A percentile compares a stretch with the other conserved stretches of the same genome.
phyloP scores from a whole-genome alignment of 345 rosid genomes.

The Syzygium aromaticum region DNA sequence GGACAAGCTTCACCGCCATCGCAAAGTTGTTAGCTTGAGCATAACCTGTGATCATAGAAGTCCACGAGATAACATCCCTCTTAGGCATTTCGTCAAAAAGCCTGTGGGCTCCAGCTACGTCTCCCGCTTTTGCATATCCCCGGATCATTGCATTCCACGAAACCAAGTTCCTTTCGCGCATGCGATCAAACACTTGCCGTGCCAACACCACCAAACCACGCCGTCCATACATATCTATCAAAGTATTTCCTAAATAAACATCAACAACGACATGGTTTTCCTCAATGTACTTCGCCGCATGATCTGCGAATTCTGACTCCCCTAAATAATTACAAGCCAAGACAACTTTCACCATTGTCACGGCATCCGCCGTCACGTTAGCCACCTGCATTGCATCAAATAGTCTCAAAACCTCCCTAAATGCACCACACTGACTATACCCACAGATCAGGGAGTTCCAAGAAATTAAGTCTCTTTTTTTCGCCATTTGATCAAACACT shows the following conservation, averaged over 20 bases:
- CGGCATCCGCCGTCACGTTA: constrained; percentile 39
- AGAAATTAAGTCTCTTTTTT: constrained; percentile 50
- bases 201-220: constrained; percentile 41
- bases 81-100: constrained; percentile 48
- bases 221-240: constrained; percentile 50
- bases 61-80: constrained; percentile 65
- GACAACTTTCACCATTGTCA: constrained; percentile 54
- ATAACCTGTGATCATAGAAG: constrained; percentile 55
- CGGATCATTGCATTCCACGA: constrained; percentile 51
- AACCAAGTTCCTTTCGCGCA: constrained; percentile 37
- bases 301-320: constrained; percentile 17
- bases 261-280: constrained; percentile 31
- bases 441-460: constrained; percentile 75
- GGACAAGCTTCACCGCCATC: constrained; percentile 40
- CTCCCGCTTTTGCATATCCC: constrained; percentile 28
- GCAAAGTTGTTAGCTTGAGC: constrained; percentile 28
- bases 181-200: constrained; percentile 22
- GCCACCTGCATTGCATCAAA: constrained; percentile 36
- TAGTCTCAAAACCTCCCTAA: constrained; percentile 30
- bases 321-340: constrained; percentile 28
- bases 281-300: constrained; percentile 27
- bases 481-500: constrained; percentile 41
- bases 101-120: constrained; percentile 26
- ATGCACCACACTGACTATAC: constrained; percentile 30
- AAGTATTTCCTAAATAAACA: constrained; percentile 53